Conservation (phyloP, 1,284 basidiomycete species). For the Gomphus sp. region DNA sequence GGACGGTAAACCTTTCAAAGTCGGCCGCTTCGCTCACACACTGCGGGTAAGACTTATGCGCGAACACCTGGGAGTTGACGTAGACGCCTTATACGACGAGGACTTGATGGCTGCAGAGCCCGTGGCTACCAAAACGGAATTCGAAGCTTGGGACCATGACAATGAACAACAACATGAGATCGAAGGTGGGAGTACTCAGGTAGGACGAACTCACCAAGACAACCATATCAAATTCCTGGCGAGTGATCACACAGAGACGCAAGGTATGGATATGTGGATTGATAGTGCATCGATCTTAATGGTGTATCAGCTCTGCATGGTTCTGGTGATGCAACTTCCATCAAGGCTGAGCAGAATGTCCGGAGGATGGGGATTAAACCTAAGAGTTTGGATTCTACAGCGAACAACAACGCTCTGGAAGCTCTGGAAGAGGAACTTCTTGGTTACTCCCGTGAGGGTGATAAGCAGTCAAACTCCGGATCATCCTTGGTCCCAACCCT, state of each 20-base stretch:
- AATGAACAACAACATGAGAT: constrained; percentile 52
- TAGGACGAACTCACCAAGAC: constrained; percentile 26
- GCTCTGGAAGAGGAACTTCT: constrained; percentile 41
- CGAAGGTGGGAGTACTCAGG: constrained; percentile 30
- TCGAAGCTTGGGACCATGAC: constrained; percentile 74
- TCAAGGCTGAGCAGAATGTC: constrained; percentile 26
- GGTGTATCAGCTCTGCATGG: constrained; percentile 31
- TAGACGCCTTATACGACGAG: constrained; percentile 82
- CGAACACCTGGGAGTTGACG: constrained; percentile 93
- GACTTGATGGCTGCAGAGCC: constrained; percentile 55
- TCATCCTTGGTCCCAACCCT: constrained; percentile 60
- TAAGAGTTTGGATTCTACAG: constrained; percentile 25
- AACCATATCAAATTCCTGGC: constrained; percentile 27
- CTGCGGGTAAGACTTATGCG: constrained; percentile 92
- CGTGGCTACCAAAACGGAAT: constrained; percentile 40
- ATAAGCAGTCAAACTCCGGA: constrained; percentile 49
- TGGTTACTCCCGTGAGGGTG: constrained; percentile 43
- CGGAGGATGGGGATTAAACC: constrained; percentile 36
- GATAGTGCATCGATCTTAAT: constrained; percentile 5
- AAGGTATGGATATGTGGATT: constrained; percentile 33
- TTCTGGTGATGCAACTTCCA: constrained; percentile 29
- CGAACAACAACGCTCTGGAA: constrained; percentile 32
- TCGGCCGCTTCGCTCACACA: constrained; percentile 94
- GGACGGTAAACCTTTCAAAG: constrained; percentile 92
- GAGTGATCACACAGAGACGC: constrained; percentile 31